A percentile compares a stretch with the other conserved stretches of the same genome.
Evolutionary conservation across 2,329 filamentous ascomycete species (phyloP).

Genomic region (Aspergillus alliaceus): DNA sequence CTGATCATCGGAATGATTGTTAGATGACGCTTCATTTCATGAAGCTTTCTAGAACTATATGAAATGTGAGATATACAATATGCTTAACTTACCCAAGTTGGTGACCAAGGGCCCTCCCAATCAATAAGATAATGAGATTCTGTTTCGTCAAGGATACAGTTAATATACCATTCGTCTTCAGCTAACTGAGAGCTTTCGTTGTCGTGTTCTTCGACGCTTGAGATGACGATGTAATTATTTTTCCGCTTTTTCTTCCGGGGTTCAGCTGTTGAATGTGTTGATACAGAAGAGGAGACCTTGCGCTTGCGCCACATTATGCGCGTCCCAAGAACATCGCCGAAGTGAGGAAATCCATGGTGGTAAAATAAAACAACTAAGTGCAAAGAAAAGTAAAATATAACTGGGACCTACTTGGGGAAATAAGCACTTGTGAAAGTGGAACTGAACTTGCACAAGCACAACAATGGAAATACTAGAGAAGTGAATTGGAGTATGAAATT

Average conservation of each 20-base stretch:
- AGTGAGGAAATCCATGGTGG: conserved; percentile 20
- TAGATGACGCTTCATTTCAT: conserved; percentile 3
- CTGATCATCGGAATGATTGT: conserved; percentile 17
- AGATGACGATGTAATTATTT: conserved; percentile 6
- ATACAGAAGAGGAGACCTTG: conserved; percentile 17
- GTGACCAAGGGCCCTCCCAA: conserved; percentile 37
- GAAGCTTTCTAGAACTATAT: neutral
- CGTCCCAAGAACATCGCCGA: conserved; percentile 16
- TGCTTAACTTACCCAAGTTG: conserved; percentile 37
- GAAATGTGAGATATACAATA: neutral
- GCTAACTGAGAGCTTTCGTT: conserved; percentile 15
- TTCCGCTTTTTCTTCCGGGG: conserved; percentile 9
- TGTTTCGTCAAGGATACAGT: conserved; percentile 38
- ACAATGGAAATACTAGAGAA: conserved; percentile 3
- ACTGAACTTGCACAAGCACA: neutral
- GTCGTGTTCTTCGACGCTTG: conserved; percentile 14
- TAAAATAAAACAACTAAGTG: neutral
- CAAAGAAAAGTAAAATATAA: neutral
- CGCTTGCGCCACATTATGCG: conserved; percentile 28
- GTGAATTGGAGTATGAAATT: conserved; percentile 7
- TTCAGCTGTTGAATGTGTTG: conserved; percentile 10
- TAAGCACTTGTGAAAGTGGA: neutral
- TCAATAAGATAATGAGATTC: conserved; percentile 38
- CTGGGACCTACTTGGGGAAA: neutral
- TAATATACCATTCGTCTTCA: conserved; percentile 37